Evolutionary conservation across 1,284 basidiomycete genomes (phyloP).

Genomic region (Cutaneotrichosporon sp.): DNA sequence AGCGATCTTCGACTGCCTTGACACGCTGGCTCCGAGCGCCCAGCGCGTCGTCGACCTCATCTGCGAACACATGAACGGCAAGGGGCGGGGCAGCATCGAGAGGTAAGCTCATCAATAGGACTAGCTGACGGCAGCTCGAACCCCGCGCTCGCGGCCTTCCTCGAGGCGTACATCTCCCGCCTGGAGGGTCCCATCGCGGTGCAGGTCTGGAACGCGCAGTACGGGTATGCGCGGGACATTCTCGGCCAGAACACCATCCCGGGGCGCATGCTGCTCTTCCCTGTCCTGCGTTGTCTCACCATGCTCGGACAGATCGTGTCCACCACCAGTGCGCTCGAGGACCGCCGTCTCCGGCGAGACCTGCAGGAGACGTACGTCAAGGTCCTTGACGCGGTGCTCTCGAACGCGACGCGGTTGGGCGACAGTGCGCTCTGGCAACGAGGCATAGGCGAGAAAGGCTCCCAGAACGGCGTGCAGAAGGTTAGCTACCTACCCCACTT

Average conservation of each 20-base stretch:
- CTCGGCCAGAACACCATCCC: conserved; percentile 58
- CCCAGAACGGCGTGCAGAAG: not conserved
- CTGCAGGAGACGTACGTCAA: conserved; percentile 84
- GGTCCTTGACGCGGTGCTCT: conserved; percentile 73
- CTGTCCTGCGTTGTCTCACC: conserved; percentile 69
- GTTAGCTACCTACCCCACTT: not conserved
- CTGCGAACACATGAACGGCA: conserved; percentile 59
- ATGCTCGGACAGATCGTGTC: conserved; percentile 72
- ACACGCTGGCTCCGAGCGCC: conserved; percentile 75
- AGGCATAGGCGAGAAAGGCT: conserved; percentile 3
- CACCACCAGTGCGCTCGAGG: conserved; percentile 83
- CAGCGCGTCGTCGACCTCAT: conserved; percentile 85
- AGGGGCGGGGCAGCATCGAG: conserved; percentile 56
- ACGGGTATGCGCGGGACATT: conserved; percentile 76
- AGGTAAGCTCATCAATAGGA: conserved; percentile 56
- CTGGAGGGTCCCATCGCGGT: conserved; percentile 83
- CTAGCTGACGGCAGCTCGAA: conserved; percentile 54
- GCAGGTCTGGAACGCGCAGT: conserved; percentile 82
- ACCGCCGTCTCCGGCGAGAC: conserved; percentile 80
- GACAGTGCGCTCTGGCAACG: conserved; percentile 45
- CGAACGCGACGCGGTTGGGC: conserved; percentile 65
- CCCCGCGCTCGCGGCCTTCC: conserved; percentile 54
- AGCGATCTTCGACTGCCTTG: conserved; percentile 73
- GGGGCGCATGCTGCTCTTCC: conserved; percentile 62
- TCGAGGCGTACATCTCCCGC: conserved; percentile 78